These are phyloP conservation scores for Erodium trifolium DNA, from an alignment of 441 rosid genomes.

Conservation along the genomic window DNA sequence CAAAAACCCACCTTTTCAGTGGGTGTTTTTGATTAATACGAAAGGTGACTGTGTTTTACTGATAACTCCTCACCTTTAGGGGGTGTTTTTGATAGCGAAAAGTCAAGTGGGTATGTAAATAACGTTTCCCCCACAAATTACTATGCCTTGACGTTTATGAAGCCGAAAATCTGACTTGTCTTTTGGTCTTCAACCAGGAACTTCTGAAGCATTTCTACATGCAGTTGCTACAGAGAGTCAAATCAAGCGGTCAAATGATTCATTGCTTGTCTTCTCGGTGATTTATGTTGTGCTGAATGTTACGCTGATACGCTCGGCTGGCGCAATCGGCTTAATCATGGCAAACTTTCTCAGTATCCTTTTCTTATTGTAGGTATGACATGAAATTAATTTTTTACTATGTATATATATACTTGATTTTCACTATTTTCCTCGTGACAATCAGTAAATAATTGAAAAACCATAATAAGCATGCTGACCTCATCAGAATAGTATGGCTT, in stretches of 20 bases:
- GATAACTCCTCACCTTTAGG: too few relatives aligned
- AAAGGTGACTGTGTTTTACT: too few relatives aligned
- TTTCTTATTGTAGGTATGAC: neutral
- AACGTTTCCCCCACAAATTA: too few relatives aligned
- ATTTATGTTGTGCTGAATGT: conserved; percentile 50
- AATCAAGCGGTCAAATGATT: conserved; percentile 69
- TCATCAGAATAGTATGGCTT: neutral
- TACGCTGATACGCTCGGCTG: conserved; percentile 55
- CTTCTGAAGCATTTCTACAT: conserved; percentile 91
- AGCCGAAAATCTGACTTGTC: conserved; percentile 11
- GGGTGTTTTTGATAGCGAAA: too few relatives aligned
- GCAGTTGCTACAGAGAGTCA: conserved; percentile 78
- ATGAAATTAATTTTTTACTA: too few relatives aligned
- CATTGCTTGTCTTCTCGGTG: conserved; percentile 61
- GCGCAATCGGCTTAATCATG: conserved; percentile 78
- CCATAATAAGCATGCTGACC: too few relatives aligned
- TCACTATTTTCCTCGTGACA: too few relatives aligned
- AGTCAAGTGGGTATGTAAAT: too few relatives aligned
- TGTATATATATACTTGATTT: too few relatives aligned
- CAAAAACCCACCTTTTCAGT: too few relatives aligned
- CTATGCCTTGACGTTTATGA: neutral
- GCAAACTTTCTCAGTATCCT: conserved; percentile 88
- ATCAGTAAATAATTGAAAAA: too few relatives aligned
- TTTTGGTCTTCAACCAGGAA: conserved; percentile 47
- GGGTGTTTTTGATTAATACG: too few relatives aligned